Conservation (phyloP, 768 basidiomycete species). For the Leucosporidium creatinivorum region DNA sequence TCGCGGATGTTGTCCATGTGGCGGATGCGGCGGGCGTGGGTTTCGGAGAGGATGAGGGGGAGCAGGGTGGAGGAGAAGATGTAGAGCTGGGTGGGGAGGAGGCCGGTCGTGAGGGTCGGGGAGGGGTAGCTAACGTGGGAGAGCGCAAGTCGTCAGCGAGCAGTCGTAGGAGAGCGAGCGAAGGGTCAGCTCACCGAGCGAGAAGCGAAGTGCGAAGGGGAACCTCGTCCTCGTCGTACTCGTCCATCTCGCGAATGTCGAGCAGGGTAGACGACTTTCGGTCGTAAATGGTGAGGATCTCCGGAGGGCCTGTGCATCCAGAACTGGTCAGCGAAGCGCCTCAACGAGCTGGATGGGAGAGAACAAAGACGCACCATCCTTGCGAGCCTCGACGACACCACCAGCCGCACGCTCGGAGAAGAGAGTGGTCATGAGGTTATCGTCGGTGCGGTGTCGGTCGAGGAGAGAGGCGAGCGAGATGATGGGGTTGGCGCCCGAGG, state of each 20-base stretch:
- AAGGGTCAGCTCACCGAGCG: background rate
- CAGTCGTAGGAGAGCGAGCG: too few species aligned
- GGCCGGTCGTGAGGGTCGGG: conserved; percentile 26
- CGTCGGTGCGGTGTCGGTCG: conserved; percentile 30
- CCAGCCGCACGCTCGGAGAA: conserved; percentile 26
- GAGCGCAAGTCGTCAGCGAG: background rate
- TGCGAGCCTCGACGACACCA: conserved; percentile 20
- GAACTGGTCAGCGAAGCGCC: background rate
- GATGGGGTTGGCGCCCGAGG: background rate
- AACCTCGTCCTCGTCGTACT: conserved; percentile 27
- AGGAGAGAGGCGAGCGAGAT: conserved; percentile 30
- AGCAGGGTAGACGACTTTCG: conserved; percentile 9
- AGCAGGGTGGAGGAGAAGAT: conserved; percentile 28
- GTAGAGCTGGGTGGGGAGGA: conserved; percentile 33
- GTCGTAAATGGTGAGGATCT: conserved; percentile 27
- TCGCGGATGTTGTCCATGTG: conserved; percentile 23
- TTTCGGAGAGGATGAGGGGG: conserved; percentile 13
- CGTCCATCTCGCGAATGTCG: conserved; percentile 31
- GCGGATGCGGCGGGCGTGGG: conserved; percentile 6
- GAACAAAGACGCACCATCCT: conserved; percentile 6
- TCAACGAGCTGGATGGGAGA: too few species aligned
- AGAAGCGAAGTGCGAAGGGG: conserved; percentile 21
- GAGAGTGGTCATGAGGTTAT: conserved; percentile 33
- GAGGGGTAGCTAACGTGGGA: conserved; percentile 8
- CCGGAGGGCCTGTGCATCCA: conserved; percentile 2